Base-by-base conservation (phyloP, 169 alveolate species). In the Blepharisma undulans region DNA sequence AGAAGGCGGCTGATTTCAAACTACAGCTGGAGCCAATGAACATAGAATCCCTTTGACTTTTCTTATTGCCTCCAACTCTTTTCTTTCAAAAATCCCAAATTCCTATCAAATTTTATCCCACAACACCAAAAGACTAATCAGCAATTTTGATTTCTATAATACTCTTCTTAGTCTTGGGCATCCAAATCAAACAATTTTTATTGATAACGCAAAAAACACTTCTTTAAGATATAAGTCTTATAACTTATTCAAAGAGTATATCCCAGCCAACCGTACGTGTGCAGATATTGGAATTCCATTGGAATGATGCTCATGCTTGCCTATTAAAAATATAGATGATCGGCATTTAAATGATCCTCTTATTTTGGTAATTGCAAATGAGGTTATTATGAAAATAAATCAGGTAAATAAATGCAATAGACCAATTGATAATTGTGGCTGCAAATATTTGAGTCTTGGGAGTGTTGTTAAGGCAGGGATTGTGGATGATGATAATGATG, bases 201-300 rank as follows among this genome's bases (percentile, higher is more conserved):
- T 29, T 29, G 66, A 78, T 29, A 36, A 78, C 27, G 6, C 61
- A 29, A 29, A 72, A 48, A 48, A 48, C 19, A 84, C 89, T 8
- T 48, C 79, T 36, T 8, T 1, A 22, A 32, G 77, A 60, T 84
- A 22, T n/a, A 22, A 8, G 22, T 25, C 78, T 34, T 84, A 84
- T 8, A 86, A 59, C 27, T 32, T 86, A 27, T 71, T 86, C 18
- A 27, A 61, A 7, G 80, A 86, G 14, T 21, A 2, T 4, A 86
- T 86, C 2, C 84, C 91, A 21, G 84, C 25, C 32, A 72, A 60
- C 34, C 25, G 91, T n/a, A 86, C 91, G 7, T 86, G 91, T 72
- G 71, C 25, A 25, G 61, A 60, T 27, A 29, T 36, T 0, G 82
- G 82, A 61, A 86, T 86, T 71, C 91, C 91, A 22, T 36, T 59